Conservation (phyloP, 2,329 filamentous ascomycete genomes). For the Chrysosporium queenslandicum region DNA sequence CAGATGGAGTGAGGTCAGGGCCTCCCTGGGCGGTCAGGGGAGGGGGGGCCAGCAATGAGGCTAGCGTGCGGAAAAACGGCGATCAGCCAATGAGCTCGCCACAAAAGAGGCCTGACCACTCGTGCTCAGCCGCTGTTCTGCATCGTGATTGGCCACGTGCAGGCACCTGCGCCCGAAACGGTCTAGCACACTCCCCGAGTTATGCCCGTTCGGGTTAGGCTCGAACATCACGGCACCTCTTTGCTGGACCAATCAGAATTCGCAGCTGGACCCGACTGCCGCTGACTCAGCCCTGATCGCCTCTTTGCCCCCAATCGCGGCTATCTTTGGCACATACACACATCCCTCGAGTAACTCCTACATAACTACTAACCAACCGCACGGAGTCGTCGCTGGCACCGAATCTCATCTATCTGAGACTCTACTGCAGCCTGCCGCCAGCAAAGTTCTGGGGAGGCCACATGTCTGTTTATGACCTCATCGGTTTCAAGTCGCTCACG, state of each 20-base stretch:
- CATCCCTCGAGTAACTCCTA: too few species aligned
- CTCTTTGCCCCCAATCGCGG: too few species aligned
- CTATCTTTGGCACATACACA: too few species aligned
- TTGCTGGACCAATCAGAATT: constrained; percentile 10
- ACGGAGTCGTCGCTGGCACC: neutral
- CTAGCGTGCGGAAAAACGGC: neutral
- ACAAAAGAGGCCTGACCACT: neutral
- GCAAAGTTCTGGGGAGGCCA: neutral
- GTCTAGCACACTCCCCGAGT: neutral
- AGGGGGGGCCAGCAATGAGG: neutral
- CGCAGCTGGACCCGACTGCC: neutral
- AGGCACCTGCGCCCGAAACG: neutral
- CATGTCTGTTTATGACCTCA: neutral
- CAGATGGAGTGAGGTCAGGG: neutral
- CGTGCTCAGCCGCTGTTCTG: constrained; percentile 2
- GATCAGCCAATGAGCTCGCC: neutral
- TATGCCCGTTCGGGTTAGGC: constrained; percentile 1
- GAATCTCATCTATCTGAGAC: neutral
- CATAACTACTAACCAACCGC: too few species aligned
- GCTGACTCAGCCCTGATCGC: neutral
- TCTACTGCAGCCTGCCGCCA: neutral
- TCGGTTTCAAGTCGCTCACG: neutral
- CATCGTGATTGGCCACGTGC: constrained; percentile 2
- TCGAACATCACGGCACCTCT: neutral
- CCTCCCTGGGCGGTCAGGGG: neutral